phyloP scores from a whole-genome alignment of 805 yeast species.

The Kodamaea hsintzibuensis region DNA sequence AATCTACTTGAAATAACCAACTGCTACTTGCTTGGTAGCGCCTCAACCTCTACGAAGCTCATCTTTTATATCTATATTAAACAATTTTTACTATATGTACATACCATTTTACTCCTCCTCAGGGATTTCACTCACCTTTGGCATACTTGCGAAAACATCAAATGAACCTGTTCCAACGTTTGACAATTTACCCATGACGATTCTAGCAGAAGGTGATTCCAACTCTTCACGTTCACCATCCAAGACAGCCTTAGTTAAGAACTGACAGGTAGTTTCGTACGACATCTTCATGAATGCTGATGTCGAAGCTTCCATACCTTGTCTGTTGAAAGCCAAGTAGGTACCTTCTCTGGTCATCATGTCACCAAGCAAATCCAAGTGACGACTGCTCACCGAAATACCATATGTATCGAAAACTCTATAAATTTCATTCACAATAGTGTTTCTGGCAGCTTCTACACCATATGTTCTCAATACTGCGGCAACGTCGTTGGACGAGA shows the following conservation, averaged over 20 bases:
- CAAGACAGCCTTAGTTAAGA: slow-evolving; percentile 92
- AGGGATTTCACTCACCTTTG: slow-evolving; percentile 15
- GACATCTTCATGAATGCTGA: slow-evolving; percentile 99
- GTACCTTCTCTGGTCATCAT: slow-evolving; percentile 99
- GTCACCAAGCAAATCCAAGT: slow-evolving; percentile 95
- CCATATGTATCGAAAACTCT: slow-evolving; percentile 97
- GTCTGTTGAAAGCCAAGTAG: slow-evolving; percentile 94
- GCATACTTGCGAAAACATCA: slow-evolving; percentile 66
- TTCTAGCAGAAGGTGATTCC: slow-evolving; percentile 89
- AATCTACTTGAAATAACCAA: too few relatives aligned
- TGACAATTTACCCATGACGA: slow-evolving; percentile 88
- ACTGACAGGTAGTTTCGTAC: slow-evolving; percentile 97
- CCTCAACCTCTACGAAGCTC: too few relatives aligned
- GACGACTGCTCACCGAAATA: slow-evolving; percentile 88
- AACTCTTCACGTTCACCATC: slow-evolving; percentile 87
- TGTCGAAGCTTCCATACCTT: slow-evolving; percentile 94
- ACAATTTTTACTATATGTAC: neutral
- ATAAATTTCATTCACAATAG: slow-evolving; percentile 93
- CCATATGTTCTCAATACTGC: slow-evolving; percentile 92
- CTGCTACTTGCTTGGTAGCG: too few relatives aligned
- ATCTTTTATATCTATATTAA: neutral
- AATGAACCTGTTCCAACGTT: slow-evolving; percentile 96
- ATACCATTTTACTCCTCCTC: too few relatives aligned
- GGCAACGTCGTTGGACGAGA: slow-evolving; percentile 88
- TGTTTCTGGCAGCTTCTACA: slow-evolving; percentile 98